Conservation (phyloP, 169 alveolate genomes). For the Eimeria acervulina region DNA sequence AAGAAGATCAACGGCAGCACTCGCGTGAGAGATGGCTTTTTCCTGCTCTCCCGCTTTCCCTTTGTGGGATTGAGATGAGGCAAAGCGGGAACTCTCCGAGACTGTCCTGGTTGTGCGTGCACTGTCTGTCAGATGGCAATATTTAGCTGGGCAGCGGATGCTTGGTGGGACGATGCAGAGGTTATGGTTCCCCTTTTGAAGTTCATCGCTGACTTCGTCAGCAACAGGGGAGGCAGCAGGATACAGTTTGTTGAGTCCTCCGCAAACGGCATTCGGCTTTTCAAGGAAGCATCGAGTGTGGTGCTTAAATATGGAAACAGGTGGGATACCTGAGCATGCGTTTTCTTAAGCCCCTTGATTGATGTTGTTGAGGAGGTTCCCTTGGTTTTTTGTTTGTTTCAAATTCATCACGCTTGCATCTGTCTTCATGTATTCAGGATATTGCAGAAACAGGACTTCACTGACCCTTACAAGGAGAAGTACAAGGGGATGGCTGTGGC, state of each 20-base stretch:
- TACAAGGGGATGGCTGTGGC: slow-evolving; percentile 95
- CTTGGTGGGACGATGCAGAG: slow-evolving; percentile 94
- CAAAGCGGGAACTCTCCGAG: not conserved
- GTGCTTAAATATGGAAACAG: slow-evolving; percentile 85
- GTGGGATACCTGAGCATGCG: not conserved
- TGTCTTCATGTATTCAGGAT: slow-evolving; percentile 82
- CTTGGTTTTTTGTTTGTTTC: not conserved
- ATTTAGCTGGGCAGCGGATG: slow-evolving; percentile 93
- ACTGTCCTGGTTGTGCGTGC: not conserved
- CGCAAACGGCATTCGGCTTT: slow-evolving; percentile 95
- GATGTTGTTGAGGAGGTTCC: not conserved
- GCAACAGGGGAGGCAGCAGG: slow-evolving; percentile 92
- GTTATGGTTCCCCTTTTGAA: slow-evolving; percentile 95
- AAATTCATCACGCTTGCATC: not conserved
- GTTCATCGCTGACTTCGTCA: slow-evolving; percentile 90
- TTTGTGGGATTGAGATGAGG: not conserved
- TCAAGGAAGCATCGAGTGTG: slow-evolving; percentile 93
- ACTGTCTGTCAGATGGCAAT: slow-evolving; percentile 82
- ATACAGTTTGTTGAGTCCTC: slow-evolving; percentile 95
- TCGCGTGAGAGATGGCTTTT: slow-evolving; percentile 24
- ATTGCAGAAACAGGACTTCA: slow-evolving; percentile 89
- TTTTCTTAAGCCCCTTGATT: not conserved
- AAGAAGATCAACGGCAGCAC: slow-evolving; percentile 75
- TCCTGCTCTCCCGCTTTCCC: not conserved
- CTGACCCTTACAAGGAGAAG: slow-evolving; percentile 93